Base-by-base conservation (phyloP, 352 stramenopile species). In the Phytophthora crassamura region DNA sequence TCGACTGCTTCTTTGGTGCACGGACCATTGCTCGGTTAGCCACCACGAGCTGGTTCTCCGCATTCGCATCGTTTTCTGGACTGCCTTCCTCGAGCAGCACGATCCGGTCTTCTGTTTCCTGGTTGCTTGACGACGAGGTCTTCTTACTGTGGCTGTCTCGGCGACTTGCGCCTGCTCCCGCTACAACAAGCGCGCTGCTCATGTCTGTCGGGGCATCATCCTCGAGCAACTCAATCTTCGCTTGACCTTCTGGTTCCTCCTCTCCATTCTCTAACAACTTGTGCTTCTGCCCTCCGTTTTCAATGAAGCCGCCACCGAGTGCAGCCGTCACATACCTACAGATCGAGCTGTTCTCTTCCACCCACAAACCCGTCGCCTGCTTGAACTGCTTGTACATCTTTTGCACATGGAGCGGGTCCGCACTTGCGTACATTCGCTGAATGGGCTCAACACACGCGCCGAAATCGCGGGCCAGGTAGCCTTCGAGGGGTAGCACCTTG, bases 331-430 rank as follows among this genome's bases (percentile, higher is more conserved):
- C 86, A 64, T 95, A 85, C 16, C 77, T 76, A 42, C 87, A 95
- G 41, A 95, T 91, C 16, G 80, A 85, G 43, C 69, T 93, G 66
- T 95, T 95, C 69, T 95, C 87, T 41, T 93, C 64, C 35, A 95
- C 87, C 87, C 87, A 95, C 72, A 91, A 79, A 9, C 87, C 87
- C 15, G 87, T 93, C 14, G 84, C 84, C 39, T 92, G 77, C 22
- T 89, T 88, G 56, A 95, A 95, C 67, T 95, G 83, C 70, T 91
- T 89, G 66, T 90, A 91, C 79, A 95, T 86, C 67, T 91, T 90
- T 68, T 95, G 84, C 16, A 95, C 87, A 40, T 92, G 82, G 30
- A 86, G 33, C 6, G 87, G 87, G 38, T 95, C 87, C 28, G 84
- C 85, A 55, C 87, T 95, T 25, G 81, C 82, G 64, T 95, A 90